These are phyloP conservation scores for Penicillium canescens DNA, from an alignment of 495 filamentous ascomycete species.

Conservation along the genomic window DNA sequence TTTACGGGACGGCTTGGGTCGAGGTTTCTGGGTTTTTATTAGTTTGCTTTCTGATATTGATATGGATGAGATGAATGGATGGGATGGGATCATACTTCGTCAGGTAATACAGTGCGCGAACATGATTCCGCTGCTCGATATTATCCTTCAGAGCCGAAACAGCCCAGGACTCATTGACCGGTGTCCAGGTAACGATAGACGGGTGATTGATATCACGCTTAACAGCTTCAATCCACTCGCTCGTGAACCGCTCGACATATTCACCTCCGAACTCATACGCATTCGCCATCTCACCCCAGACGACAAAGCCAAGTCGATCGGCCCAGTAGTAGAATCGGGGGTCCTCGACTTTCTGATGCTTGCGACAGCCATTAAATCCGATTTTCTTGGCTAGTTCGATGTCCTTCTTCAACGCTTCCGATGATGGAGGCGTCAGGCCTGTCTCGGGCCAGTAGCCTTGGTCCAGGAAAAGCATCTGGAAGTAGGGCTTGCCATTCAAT, in stretches of 20 bases:
- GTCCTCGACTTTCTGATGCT: slow-evolving; percentile 45
- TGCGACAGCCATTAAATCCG: slow-evolving; percentile 41
- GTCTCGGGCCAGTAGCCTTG: slow-evolving; percentile 43
- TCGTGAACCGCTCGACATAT: slow-evolving; percentile 51
- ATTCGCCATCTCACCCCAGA: slow-evolving; percentile 45
- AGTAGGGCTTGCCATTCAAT: slow-evolving; percentile 38
- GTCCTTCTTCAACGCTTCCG: slow-evolving; percentile 31
- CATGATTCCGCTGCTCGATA: slow-evolving; percentile 56
- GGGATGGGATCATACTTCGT: slow-evolving; percentile 48
- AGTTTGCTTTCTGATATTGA: neutral
- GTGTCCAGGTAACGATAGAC: slow-evolving; percentile 62
- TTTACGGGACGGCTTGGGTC: slow-evolving; percentile 60
- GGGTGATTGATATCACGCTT: slow-evolving; percentile 61
- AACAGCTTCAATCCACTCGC: slow-evolving; percentile 58
- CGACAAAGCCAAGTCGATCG: slow-evolving; percentile 39
- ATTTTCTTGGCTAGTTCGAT: slow-evolving; percentile 33
- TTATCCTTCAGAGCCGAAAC: slow-evolving; percentile 51
- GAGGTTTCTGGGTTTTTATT: slow-evolving; percentile 34
- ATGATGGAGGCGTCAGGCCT: slow-evolving; percentile 38
- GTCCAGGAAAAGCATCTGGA: slow-evolving; percentile 39
- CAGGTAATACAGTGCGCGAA: slow-evolving; percentile 56
- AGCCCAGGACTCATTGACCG: slow-evolving; percentile 62
- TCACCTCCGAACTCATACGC: slow-evolving; percentile 51
- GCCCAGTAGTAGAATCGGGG: slow-evolving; percentile 41
- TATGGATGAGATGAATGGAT: neutral